Conservation (phyloP, 768 basidiomycete species). For the Collybia sordida region DNA sequence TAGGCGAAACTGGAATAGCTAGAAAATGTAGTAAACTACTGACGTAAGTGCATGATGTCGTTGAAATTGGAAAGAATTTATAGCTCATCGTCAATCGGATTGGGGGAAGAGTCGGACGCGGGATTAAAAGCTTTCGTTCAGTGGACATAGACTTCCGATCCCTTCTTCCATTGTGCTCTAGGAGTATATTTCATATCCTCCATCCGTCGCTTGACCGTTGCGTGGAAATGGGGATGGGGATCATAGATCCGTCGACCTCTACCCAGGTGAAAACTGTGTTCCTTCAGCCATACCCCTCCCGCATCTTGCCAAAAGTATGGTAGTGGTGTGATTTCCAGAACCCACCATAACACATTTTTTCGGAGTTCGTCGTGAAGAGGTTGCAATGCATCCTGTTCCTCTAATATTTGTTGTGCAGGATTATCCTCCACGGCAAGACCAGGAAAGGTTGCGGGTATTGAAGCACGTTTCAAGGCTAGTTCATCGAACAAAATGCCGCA, state of each 20-base stretch:
- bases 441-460: slow-evolving; percentile 28
- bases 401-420: slow-evolving; percentile 15
- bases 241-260: slow-evolving; percentile 50
- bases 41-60: no score
- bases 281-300: slow-evolving; percentile 44
- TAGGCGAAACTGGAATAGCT: no score
- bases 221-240: slow-evolving; percentile 55
- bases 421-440: slow-evolving; percentile 8
- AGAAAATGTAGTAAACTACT: no score
- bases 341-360: slow-evolving; percentile 54
- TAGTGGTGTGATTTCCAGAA: slow-evolving; percentile 64
- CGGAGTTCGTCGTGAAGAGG: slow-evolving; percentile 54
- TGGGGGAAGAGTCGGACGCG: no score
- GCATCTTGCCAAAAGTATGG: slow-evolving; percentile 55
- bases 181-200: slow-evolving; percentile 56
- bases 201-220: slow-evolving; percentile 61
- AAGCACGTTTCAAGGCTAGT: slow-evolving; percentile 41
- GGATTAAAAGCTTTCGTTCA: slow-evolving; percentile 3
- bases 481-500: slow-evolving; percentile 61
- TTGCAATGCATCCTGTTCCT: slow-evolving; percentile 40
- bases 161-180: slow-evolving; percentile 46
- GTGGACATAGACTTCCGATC: slow-evolving; percentile 48
- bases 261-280: slow-evolving; percentile 51
- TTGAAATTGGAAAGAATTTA: no score
- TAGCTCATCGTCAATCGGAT: no score